A percentile compares a stretch with the other conserved stretches of the same genome.
phyloP scores from a whole-genome alignment of 2,329 filamentous ascomycete genomes.

The Ceratocystis cacaofunesta region DNA sequence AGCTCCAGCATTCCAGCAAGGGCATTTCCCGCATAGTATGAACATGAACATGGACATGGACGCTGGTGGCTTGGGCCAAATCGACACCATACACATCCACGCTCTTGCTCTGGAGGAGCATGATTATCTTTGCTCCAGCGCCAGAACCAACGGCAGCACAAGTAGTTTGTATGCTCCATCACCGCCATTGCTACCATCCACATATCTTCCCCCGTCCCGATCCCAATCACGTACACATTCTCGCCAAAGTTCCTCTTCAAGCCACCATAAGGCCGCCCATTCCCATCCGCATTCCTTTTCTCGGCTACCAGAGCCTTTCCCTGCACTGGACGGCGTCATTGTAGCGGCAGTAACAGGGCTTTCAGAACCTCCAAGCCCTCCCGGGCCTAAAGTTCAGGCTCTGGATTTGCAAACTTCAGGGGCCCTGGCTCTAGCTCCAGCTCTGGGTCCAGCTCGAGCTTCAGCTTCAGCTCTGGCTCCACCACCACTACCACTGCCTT shows the following conservation, averaged over 20 bases:
- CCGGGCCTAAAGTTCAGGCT: not conserved
- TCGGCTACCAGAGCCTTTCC: slow-evolving; percentile 9
- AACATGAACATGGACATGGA: not conserved
- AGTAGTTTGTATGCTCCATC: not conserved
- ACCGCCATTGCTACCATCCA: not conserved
- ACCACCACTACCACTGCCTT: not conserved
- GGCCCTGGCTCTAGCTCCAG: not conserved
- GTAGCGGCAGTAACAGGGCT: slow-evolving; percentile 1
- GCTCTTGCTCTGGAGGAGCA: not conserved
- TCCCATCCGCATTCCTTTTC: slow-evolving; percentile 12
- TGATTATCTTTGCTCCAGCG: not conserved
- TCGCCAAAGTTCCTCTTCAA: slow-evolving; percentile 12
- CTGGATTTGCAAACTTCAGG: not conserved
- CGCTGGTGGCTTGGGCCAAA: not conserved
- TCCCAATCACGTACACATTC: slow-evolving; percentile 12
- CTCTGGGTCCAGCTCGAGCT: not conserved
- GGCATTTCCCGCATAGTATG: not conserved
- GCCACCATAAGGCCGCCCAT: not conserved
- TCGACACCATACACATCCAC: slow-evolving; percentile 3
- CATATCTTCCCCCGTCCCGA: not conserved
- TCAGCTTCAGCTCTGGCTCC: not conserved
- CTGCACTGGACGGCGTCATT: slow-evolving; percentile 7
- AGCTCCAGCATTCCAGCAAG: slow-evolving; percentile 3
- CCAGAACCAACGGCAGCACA: not conserved
- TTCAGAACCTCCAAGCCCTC: not conserved